phyloP scores from a whole-genome alignment of 2,329 filamentous ascomycete genomes.

The Diaporthe nobilis region DNA sequence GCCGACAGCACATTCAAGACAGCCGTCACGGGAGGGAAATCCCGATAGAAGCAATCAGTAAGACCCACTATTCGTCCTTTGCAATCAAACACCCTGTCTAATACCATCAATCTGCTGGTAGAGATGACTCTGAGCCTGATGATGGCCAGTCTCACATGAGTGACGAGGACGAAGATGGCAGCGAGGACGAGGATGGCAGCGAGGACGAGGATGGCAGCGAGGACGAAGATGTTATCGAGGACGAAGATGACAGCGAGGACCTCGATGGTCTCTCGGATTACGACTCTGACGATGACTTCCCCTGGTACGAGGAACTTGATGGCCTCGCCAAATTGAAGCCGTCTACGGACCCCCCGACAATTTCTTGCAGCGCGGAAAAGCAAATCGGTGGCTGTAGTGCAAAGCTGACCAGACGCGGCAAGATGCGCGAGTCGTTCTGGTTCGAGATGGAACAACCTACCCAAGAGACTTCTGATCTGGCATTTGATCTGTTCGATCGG shows the following conservation, averaged over 20 bases:
- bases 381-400: conserved; percentile 28
- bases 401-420: conserved; percentile 37
- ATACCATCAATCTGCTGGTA: not conserved
- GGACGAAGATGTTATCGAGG: not conserved
- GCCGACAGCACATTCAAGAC: not conserved
- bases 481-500: conserved; percentile 54
- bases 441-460: conserved; percentile 49
- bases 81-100: not conserved
- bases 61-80: not conserved
- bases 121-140: not conserved
- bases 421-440: conserved; percentile 47
- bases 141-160: not conserved
- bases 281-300: not conserved
- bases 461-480: conserved; percentile 44
- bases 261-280: no score
- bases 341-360: not conserved
- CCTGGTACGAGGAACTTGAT: conserved; percentile 17
- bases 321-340: not conserved
- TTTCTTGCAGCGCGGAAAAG: not conserved
- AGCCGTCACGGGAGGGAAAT: not conserved
- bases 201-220: not conserved
- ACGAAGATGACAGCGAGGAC: not conserved
- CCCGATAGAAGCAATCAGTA: not conserved
- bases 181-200: not conserved
- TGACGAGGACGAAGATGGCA: not conserved